Conservation (phyloP, 768 basidiomycete species). For the Thelephora ganbajun region DNA sequence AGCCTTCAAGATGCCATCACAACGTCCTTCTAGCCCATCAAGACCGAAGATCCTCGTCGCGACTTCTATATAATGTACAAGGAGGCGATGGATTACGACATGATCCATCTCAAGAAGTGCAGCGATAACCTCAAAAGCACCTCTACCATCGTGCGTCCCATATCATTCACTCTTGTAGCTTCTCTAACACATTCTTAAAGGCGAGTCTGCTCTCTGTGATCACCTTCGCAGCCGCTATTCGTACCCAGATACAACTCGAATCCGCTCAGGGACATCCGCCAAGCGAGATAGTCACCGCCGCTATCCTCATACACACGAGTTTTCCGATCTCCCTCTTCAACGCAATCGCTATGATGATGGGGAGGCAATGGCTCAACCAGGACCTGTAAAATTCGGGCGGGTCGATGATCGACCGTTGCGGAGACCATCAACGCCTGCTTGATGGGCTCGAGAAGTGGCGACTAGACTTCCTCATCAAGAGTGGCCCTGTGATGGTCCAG, state of each 20-base stretch:
- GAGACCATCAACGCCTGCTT: constrained; percentile 9
- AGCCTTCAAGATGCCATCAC: neutral
- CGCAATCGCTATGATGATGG: constrained; percentile 29
- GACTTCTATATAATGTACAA: constrained; percentile 1
- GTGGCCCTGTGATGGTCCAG: constrained; percentile 10
- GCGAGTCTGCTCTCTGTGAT: constrained; percentile 19
- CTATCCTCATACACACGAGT: constrained; percentile 27
- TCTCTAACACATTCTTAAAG: constrained; percentile 4
- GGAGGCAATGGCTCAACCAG: constrained; percentile 30
- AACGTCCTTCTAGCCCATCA: neutral
- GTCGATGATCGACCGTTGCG: constrained; percentile 8
- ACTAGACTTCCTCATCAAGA: constrained; percentile 7
- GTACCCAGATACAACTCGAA: constrained; percentile 12
- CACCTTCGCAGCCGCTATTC: constrained; percentile 15
- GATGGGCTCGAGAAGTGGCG: constrained; percentile 11
- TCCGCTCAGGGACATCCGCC: constrained; percentile 10
- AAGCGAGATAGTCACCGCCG: constrained; percentile 21
- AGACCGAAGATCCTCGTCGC: neutral
- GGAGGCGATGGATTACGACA: constrained; percentile 9
- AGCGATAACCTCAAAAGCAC: constrained; percentile 11
- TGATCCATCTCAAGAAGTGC: constrained; percentile 9
- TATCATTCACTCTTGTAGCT: neutral
- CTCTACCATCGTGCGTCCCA: constrained; percentile 11
- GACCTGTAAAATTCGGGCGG: constrained; percentile 3
- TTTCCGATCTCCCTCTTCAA: constrained; percentile 25